Percentiles rank a stretch among this genome's conserved stretches.
These are phyloP conservation scores for Termitomyces sp. DNA, from an alignment of 768 basidiomycete genomes.

Conservation along the genomic window DNA sequence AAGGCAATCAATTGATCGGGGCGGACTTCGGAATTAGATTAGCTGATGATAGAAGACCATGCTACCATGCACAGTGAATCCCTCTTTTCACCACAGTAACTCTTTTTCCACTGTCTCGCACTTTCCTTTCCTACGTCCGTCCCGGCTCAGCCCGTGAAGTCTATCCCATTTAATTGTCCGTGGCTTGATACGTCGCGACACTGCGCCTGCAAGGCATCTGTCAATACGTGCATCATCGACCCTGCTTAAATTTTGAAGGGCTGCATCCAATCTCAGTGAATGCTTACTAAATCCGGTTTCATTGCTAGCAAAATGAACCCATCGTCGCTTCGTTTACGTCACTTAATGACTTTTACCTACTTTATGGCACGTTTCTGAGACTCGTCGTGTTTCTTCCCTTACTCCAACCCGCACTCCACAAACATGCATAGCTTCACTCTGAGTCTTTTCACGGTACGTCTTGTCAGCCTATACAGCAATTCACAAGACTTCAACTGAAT, in stretches of 20 bases:
- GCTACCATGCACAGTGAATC: neutral
- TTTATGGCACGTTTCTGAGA: neutral
- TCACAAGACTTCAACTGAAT: neutral
- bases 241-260: neutral
- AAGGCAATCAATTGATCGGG: slow-evolving; percentile 4
- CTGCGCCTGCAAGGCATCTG: neutral
- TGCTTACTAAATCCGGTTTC: neutral
- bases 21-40: neutral
- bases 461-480: neutral
- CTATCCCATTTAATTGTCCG: too few species aligned
- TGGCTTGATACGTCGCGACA: neutral
- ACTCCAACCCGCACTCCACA: neutral
- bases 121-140: neutral
- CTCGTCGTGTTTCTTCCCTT: neutral
- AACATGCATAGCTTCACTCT: slow-evolving; percentile 1
- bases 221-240: neutral
- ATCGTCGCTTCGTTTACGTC: slow-evolving; percentile 2
- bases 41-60: neutral
- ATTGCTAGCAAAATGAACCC: neutral
- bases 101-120: neutral
- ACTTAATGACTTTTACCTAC: neutral
- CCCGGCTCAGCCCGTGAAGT: neutral
- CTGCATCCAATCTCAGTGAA: neutral
- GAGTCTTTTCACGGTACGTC: slow-evolving; percentile 3
- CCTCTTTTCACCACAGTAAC: neutral